Percentiles rank a stretch among this genome's conserved stretches.
Conservation (phyloP, 305 asterid genomes). For the Monarda citriodora region DNA sequence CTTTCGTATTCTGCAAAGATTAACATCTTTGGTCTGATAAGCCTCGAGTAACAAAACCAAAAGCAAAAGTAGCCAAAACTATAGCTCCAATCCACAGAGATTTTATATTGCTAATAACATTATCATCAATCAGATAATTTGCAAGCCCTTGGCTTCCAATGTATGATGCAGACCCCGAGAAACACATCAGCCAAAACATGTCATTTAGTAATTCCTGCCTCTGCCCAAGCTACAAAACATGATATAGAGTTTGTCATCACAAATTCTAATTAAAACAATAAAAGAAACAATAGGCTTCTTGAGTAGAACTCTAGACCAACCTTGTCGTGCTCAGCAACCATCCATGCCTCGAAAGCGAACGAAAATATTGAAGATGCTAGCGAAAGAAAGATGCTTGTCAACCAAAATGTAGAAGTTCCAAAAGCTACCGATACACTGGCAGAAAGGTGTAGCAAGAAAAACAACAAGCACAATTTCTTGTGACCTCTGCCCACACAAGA, state of each 20-base stretch:
- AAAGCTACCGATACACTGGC: constrained; percentile 46
- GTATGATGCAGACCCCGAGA: constrained; percentile 64
- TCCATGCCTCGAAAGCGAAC: constrained; percentile 86
- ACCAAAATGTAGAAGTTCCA: constrained; percentile 54
- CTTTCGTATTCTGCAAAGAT: no score
- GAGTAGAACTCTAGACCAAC: constrained; percentile 31
- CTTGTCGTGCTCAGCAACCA: constrained; percentile 87
- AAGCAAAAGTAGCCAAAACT: constrained; percentile 46
- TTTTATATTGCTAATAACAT: constrained; percentile 33
- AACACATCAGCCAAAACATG: constrained; percentile 92
- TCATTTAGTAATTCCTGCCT: constrained; percentile 87
- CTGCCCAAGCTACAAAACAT: constrained; percentile 66
- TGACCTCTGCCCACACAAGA: constrained; percentile 63
- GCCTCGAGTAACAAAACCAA: constrained; percentile 45
- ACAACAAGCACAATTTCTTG: constrained; percentile 67
- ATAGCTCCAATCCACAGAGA: constrained; percentile 47
- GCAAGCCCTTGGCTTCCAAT: constrained; percentile 78
- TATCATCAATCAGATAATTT: constrained; percentile 61
- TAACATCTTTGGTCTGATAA: no score
- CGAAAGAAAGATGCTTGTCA: constrained; percentile 64
- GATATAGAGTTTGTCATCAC: constrained; percentile 4
- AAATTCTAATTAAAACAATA: constrained; percentile 2
- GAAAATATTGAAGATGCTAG: constrained; percentile 76
- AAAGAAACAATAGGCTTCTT: constrained; percentile 13
- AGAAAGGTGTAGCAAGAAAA: constrained; percentile 63